Evolutionary conservation across 176 grass and related monocot genomes (phyloP).

Genomic region (Luzula sylvatica): DNA sequence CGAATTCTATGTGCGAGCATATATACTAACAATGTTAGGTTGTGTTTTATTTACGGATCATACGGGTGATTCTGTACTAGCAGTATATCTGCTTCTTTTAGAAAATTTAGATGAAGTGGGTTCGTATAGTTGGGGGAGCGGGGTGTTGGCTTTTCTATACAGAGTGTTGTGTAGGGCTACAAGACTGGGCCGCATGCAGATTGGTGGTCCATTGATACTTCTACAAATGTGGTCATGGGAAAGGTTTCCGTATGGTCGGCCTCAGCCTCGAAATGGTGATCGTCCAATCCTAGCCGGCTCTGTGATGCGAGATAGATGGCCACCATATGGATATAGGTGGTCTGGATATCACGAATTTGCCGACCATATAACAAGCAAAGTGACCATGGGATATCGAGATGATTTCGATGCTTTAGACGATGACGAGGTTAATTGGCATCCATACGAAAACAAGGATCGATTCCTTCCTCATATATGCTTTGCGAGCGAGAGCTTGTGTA

Average conservation of each 20-base stretch:
- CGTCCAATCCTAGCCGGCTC: conserved; percentile 13
- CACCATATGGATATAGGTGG: no score
- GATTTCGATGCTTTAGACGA: no score
- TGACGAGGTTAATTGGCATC: no score
- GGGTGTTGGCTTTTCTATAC: conserved; percentile 52
- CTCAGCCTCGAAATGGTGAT: conserved; percentile 28
- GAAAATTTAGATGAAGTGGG: conserved; percentile 17
- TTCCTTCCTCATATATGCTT: conserved; percentile 40
- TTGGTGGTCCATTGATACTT: no score
- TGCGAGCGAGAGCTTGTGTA: conserved; percentile 41
- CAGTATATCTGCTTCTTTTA: neutral
- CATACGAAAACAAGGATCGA: conserved; percentile 47
- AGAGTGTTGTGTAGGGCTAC: conserved; percentile 48
- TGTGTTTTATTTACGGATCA: neutral
- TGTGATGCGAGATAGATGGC: conserved; percentile 23
- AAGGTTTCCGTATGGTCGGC: conserved; percentile 50
- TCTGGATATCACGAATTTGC: conserved; percentile 39
- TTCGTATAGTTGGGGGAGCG: no score
- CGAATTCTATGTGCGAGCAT: conserved; percentile 6
- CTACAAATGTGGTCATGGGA: no score
- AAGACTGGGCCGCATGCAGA: conserved; percentile 44
- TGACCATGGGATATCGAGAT: conserved; percentile 46
- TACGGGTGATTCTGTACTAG: neutral
- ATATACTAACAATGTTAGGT: neutral
- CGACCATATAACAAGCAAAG: conserved; percentile 42